These are phyloP conservation scores for Penicillium coprophilum DNA, from an alignment of 495 filamentous ascomycete species.

Conservation along the genomic window DNA sequence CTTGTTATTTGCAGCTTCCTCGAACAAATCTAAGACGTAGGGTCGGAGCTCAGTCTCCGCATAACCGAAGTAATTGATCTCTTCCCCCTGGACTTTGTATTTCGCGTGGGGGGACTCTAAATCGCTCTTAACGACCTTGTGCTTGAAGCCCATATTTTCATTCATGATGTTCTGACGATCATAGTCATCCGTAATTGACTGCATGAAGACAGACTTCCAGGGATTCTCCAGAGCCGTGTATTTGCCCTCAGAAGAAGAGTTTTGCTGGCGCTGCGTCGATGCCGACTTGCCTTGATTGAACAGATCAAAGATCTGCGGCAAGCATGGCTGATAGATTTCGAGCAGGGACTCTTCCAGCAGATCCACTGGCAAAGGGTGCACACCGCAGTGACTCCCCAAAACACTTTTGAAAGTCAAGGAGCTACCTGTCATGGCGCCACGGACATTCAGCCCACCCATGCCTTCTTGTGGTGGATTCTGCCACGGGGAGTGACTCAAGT, in stretches of 20 bases:
- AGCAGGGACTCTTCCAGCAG: conserved; percentile 42
- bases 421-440: conserved; percentile 42
- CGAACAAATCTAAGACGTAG: conserved; percentile 44
- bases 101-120: conserved; percentile 29
- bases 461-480: conserved; percentile 19
- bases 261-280: conserved; percentile 5
- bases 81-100: conserved; percentile 31
- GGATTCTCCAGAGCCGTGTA: conserved; percentile 21
- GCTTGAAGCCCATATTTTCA: conserved; percentile 41
- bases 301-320: conserved; percentile 45
- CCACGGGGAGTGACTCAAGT: conserved; percentile 27
- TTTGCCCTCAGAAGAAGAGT: conserved; percentile 10
- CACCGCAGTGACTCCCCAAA: conserved; percentile 46
- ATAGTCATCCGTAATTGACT: conserved; percentile 48
- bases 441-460: conserved; percentile 47
- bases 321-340: conserved; percentile 49
- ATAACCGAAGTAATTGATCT: conserved; percentile 48
- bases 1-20: conserved; percentile 39
- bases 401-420: conserved; percentile 50
- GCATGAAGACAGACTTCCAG: conserved; percentile 49
- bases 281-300: conserved; percentile 38
- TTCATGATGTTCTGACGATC: conserved; percentile 42
- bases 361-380: conserved; percentile 46
- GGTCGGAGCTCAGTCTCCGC: conserved; percentile 45
- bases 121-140: conserved; percentile 35